These are phyloP conservation scores for Trametes cingulata DNA, from an alignment of 768 basidiomycete species.

Conservation along the genomic window DNA sequence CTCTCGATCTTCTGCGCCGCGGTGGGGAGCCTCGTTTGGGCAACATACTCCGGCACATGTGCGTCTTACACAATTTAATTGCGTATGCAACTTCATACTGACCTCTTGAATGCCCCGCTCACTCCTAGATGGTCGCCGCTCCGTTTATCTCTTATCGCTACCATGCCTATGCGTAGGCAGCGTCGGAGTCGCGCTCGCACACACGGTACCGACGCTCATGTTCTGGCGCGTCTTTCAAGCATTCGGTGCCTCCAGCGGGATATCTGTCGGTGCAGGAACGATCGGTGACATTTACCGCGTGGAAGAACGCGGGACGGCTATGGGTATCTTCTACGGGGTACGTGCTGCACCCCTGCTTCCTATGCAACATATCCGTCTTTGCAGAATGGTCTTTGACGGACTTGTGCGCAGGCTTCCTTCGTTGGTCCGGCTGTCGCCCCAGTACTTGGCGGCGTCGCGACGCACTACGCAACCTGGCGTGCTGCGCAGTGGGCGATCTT, in stretches of 20 bases:
- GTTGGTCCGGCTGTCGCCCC: constrained; percentile 66
- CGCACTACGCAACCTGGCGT: constrained; percentile 69
- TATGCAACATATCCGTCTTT: no score
- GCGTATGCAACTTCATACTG: no score
- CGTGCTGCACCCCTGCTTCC: background rate
- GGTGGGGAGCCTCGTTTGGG: constrained; percentile 51
- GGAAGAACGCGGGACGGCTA: constrained; percentile 59
- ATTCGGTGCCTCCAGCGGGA: constrained; percentile 57
- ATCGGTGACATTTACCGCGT: constrained; percentile 67
- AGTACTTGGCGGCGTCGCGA: constrained; percentile 52
- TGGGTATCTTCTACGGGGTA: constrained; percentile 60
- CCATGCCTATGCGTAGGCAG: constrained; percentile 62
- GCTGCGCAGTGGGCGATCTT: constrained; percentile 52
- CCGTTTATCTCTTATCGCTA: constrained; percentile 57
- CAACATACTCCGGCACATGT: constrained; percentile 54
- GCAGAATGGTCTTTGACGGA: no score
- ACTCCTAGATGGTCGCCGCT: constrained; percentile 59
- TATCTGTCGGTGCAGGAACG: constrained; percentile 57
- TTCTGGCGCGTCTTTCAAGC: constrained; percentile 66
- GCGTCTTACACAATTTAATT: no score
- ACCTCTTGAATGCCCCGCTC: background rate
- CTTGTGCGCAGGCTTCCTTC: constrained; percentile 50
- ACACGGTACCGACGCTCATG: constrained; percentile 49
- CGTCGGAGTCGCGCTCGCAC: constrained; percentile 54
- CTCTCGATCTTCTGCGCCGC: constrained; percentile 49